phyloP scores from a whole-genome alignment of 2,329 filamentous ascomycete species.

The Aspergillus phoenicis region DNA sequence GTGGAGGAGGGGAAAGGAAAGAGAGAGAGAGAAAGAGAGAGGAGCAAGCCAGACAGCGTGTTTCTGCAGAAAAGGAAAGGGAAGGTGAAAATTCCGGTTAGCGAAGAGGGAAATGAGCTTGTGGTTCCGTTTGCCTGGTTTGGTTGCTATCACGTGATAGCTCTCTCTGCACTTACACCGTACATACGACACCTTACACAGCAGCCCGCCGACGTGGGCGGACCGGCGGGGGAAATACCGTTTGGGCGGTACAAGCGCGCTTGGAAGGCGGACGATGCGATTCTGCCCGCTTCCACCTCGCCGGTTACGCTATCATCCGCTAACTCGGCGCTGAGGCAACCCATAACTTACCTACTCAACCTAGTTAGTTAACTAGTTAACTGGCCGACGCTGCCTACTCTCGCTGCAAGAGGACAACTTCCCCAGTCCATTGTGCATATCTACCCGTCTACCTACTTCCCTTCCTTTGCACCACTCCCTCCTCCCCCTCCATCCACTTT shows the following conservation, averaged over 20 bases:
- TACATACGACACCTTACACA: background rate
- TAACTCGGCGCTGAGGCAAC: background rate
- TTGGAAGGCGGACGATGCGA: slow-evolving; percentile 31
- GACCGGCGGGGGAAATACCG: background rate
- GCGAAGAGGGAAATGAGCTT: slow-evolving; percentile 26
- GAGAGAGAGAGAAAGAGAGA: slow-evolving; percentile 1
- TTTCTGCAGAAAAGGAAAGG: slow-evolving; percentile 18
- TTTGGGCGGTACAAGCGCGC: background rate
- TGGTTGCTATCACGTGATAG: slow-evolving; percentile 23
- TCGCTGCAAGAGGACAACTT: slow-evolving; percentile 3
- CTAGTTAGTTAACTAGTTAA: too few relatives aligned
- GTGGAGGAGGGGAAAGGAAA: background rate
- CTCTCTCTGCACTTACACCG: background rate
- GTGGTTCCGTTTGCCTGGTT: slow-evolving; percentile 25
- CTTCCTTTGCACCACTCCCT: background rate
- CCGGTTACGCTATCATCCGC: slow-evolving; percentile 15
- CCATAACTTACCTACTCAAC: background rate
- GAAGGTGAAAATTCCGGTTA: slow-evolving; percentile 34
- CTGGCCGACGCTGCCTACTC: background rate
- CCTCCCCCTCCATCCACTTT: background rate
- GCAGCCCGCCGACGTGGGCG: background rate
- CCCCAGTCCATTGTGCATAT: slow-evolving; percentile 1
- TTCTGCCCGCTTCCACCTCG: slow-evolving; percentile 42
- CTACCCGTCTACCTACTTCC: background rate
- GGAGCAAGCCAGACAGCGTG: slow-evolving; percentile 12